Percentiles rank a stretch among this genome's conserved stretches.
phyloP scores from a whole-genome alignment of 2,329 filamentous ascomycete species.

The Aspergillus phoenicis region DNA sequence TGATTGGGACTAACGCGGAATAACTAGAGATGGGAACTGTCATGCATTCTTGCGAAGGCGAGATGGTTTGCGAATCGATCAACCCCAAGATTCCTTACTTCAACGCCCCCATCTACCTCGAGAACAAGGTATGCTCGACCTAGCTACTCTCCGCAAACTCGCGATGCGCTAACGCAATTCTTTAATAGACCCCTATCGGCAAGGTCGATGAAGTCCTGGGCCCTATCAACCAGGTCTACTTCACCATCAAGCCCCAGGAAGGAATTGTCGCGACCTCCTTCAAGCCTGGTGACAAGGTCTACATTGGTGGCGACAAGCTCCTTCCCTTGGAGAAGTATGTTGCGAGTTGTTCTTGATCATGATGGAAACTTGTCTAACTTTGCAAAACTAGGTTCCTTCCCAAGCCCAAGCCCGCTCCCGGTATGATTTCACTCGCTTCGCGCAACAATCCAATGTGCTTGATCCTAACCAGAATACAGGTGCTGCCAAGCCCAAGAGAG shows the following conservation, averaged over 20 bases:
- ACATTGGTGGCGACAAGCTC: conserved; percentile 90
- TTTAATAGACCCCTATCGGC: conserved; percentile 72
- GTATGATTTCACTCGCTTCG: conserved; percentile 32
- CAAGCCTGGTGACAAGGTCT: conserved; percentile 97
- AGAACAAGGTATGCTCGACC: conserved; percentile 75
- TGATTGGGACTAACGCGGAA: conserved; percentile 33
- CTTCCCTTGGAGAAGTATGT: conserved; percentile 80
- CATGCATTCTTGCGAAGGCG: conserved; percentile 92
- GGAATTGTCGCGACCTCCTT: conserved; percentile 94
- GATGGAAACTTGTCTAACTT: conserved; percentile 17
- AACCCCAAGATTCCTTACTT: conserved; percentile 98
- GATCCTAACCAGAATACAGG: conserved; percentile 51
- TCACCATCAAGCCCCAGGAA: conserved; percentile 96
- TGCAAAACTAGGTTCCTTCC: conserved; percentile 71
- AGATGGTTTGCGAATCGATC: conserved; percentile 94
- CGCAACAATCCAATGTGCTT: background rate
- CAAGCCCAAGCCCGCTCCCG: conserved; percentile 76
- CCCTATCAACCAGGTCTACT: conserved; percentile 96
- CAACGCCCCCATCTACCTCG: conserved; percentile 97
- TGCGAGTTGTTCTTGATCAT: background rate
- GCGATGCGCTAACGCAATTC: conserved; percentile 20
- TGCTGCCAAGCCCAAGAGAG: conserved; percentile 69
- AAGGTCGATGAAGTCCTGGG: conserved; percentile 98
- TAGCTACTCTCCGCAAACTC: background rate
- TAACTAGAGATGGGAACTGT: conserved; percentile 84